Evolutionary conservation across 2,329 filamentous ascomycete genomes (phyloP).

Genomic region (Blastomyces gilchristii): DNA sequence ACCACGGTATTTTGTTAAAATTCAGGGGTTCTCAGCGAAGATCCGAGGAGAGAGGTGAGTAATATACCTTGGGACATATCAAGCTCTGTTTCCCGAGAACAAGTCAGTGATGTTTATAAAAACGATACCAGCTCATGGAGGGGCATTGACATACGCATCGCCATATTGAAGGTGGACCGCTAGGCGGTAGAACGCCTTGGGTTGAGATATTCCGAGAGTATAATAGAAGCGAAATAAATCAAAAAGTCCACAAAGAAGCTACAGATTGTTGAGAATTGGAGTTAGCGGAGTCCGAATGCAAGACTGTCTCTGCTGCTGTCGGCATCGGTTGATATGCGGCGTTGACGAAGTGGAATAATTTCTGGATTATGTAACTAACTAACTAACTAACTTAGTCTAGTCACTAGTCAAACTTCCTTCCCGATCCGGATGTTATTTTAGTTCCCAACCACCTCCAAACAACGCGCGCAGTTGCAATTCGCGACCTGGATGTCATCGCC

Average conservation of each 20-base stretch:
- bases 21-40: not conserved
- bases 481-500: slow-evolving; percentile 16
- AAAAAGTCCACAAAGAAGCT: not conserved
- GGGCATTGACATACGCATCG: slow-evolving; percentile 38
- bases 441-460: slow-evolving; percentile 14
- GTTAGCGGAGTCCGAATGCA: not conserved
- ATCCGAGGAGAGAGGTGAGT: not conserved
- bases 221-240: not conserved
- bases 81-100: slow-evolving; percentile 30
- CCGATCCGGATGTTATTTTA: slow-evolving; percentile 24
- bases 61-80: slow-evolving; percentile 39
- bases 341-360: slow-evolving; percentile 17
- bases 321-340: slow-evolving; percentile 1
- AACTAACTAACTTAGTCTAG: slow-evolving; percentile 19
- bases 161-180: slow-evolving; percentile 35
- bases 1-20: slow-evolving; percentile 9
- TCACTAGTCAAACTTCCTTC: slow-evolving; percentile 30
- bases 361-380: slow-evolving; percentile 23
- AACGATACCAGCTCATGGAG: slow-evolving; percentile 21
- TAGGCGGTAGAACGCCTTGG: slow-evolving; percentile 9
- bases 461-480: slow-evolving; percentile 16
- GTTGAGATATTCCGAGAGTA: not conserved
- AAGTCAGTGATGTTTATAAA: slow-evolving; percentile 20
- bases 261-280: not conserved
- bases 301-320: not conserved